Base-by-base conservation (phyloP, 2,329 filamentous ascomycete species). In the Acrocalymma vagum region DNA sequence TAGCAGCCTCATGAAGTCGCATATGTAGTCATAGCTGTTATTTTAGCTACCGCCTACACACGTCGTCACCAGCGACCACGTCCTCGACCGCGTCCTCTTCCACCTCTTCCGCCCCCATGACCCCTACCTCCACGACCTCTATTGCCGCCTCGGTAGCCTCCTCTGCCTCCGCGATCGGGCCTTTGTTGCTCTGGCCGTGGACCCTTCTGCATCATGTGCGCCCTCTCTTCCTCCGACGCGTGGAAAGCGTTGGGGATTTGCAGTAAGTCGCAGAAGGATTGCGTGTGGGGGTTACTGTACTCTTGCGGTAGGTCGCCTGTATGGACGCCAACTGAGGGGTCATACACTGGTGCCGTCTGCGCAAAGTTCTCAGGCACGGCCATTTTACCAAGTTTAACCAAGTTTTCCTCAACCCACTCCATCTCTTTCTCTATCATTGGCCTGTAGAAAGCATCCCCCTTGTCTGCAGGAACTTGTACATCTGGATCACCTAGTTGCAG, bases 211-310 rank as follows among this genome's bases (percentile, higher is more conserved):
- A 63, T 59, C 46, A 56, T 44, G 27, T 59, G 52, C 29, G 46
- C 46, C 33, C 65, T 80, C 65, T 95, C 88, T 58, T 90, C 84
- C 3, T 86, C 80, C n/a, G 74, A 83, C 2, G 87, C 81, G 55
- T 87, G 78, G 76, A 86, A 95, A 8, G 85, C 77, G 65, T 97
- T 95, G 5, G 81, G 73, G 22, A 99, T 84, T 7, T 81, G 84
- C 1, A 97, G 59, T 39, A 97, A 71, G 40, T 85, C 75, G 69
- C 94, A 99, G 63, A 93, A 97, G 3, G 77, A 71, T n/a, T 75
- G 76, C 6, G 91, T 97, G 72, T 97, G 93, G 9, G 87, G 86
- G 62, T 94, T 97, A 4, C 84, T 90, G 65, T 93, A 93, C 70
- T 96, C 92, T 2, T 77, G 74, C 2, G 91, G 90, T 65, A 84